Base-by-base conservation (phyloP, 2,329 filamentous ascomycete genomes). In the Aureobasidium melanogenum region DNA sequence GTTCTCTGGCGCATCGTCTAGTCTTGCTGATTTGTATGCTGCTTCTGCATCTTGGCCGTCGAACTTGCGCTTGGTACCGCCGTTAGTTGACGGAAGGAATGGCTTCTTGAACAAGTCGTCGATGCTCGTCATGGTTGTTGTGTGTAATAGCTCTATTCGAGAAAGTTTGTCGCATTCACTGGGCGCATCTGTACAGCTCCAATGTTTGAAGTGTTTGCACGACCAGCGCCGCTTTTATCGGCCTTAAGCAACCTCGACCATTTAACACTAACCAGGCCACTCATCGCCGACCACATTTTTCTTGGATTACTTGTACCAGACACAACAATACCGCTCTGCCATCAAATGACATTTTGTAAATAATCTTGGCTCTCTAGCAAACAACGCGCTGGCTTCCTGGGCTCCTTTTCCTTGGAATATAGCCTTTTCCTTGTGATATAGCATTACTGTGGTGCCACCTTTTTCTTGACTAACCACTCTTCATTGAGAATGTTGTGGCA, bases 51-150 rank as follows among this genome's bases (percentile, higher is more conserved):
- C 73, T 61, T 78, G 69, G 64, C 78, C 72, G 62, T 85, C 82
- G 67, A 83, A 77, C 70, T 86, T 86, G 68, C 84, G 82, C 71
- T 86, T 86, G 58, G 64, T 62, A 1, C 65, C 66, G 8, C 47
- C 60, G 38, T 50, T 47, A 39, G 63, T 62, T 28, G 71, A 74
- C 19, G 78, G 73, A 22, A 77, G 71, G 38, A 73, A 74, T 0
- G 81, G 79, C 71, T 81, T 80, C 75, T 83, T 85, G 75, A 86
- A 86, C 17, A 86, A 78, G 47, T 86, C 82, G 69, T 85, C 82
- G 65, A 85, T 80, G 69, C 79, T 84, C 26, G 81, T 79, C 83
- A 85, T 86, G 34, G 7, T 41, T 38, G 47, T 12, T 32, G 48
- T 46, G 47, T 24, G 1, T 44, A 10, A n/a, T 56, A 14, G 12